Conservation (phyloP, 129 eudicot species). For the Flaveria linearis region DNA sequence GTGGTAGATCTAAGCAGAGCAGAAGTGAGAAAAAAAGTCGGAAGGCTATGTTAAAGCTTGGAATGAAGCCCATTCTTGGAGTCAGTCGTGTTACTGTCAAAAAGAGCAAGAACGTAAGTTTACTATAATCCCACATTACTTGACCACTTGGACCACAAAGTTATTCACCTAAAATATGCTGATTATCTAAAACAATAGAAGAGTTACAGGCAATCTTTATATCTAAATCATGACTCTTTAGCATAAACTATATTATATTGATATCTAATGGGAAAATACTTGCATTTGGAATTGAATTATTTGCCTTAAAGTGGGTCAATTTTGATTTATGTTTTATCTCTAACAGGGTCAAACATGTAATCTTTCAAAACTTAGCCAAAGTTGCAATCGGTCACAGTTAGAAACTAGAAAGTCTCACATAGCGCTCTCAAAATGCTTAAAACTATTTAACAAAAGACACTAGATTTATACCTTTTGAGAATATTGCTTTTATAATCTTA, state of each 20-base stretch:
- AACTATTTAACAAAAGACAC: background rate
- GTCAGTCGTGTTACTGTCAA: conserved; percentile 80
- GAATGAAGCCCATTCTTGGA: conserved; percentile 77
- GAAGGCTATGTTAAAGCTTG: conserved; percentile 86
- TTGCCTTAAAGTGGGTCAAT: background rate
- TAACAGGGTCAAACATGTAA: too few species aligned
- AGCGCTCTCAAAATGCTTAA: background rate
- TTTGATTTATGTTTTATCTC: background rate
- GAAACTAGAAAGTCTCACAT: background rate
- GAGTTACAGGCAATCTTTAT: background rate
- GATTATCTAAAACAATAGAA: background rate
- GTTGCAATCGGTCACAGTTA: background rate
- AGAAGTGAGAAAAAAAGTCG: conserved; percentile 81
- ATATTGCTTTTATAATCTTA: background rate
- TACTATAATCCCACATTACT: background rate
- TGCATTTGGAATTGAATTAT: background rate
- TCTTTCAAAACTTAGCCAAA: background rate
- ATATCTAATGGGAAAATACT: background rate
- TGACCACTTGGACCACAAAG: background rate
- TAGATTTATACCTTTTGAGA: background rate
- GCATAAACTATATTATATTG: background rate
- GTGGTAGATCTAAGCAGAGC: conserved; percentile 70
- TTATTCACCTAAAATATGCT: background rate
- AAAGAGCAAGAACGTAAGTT: conserved; percentile 82
- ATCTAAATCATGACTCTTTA: background rate